These are phyloP conservation scores for Emergomyces africanus DNA, from an alignment of 2,329 filamentous ascomycete species.

Conservation along the genomic window DNA sequence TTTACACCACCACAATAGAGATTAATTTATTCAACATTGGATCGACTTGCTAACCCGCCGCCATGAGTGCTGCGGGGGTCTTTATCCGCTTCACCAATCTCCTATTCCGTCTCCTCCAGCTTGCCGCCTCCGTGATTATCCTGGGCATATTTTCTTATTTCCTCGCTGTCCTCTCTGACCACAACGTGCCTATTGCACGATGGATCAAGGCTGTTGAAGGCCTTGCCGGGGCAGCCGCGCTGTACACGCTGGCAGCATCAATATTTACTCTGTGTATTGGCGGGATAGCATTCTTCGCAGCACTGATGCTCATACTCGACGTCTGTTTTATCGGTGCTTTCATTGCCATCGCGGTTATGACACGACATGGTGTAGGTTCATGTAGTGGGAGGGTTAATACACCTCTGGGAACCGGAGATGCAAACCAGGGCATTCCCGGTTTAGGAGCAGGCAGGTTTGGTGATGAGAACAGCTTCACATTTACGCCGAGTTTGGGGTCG, in stretches of 20 bases:
- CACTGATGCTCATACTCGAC: conserved; percentile 63
- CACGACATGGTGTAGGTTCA: conserved; percentile 51
- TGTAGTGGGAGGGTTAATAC: conserved; percentile 56
- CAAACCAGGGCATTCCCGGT: conserved; percentile 36
- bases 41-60: conserved; percentile 12
- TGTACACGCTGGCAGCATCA: conserved; percentile 64
- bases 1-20: not conserved
- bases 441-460: conserved; percentile 37
- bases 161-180: conserved; percentile 57
- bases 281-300: conserved; percentile 58
- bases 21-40: not conserved
- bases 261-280: conserved; percentile 68
- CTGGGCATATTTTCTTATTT: conserved; percentile 77
- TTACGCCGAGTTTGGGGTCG: conserved; percentile 33
- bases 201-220: conserved; percentile 64
- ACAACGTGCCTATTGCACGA: conserved; percentile 49
- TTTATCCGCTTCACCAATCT: conserved; percentile 58
- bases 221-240: conserved; percentile 57
- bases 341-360: conserved; percentile 68
- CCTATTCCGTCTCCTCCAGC: conserved; percentile 59
- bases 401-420: conserved; percentile 53
- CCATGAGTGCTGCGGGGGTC: conserved; percentile 48
- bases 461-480: conserved; percentile 11
- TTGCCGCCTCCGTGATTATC: conserved; percentile 59
- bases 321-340: conserved; percentile 63